Conservation (phyloP, 2,329 filamentous ascomycete species). For the Cladosporium phlei region DNA sequence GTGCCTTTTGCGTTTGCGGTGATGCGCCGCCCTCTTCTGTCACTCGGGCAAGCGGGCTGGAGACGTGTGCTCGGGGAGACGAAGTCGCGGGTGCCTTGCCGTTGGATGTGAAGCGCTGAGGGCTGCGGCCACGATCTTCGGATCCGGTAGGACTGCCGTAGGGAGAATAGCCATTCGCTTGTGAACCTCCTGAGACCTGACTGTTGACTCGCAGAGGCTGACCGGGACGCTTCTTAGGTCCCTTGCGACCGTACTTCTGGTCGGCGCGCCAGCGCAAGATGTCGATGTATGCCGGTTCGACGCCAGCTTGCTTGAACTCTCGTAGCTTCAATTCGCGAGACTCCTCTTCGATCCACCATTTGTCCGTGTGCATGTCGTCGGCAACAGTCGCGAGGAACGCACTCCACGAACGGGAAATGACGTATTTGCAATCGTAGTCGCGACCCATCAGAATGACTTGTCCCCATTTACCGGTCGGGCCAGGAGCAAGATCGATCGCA, state of each 20-base stretch:
- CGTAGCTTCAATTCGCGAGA: conserved; percentile 83
- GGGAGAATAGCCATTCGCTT: conserved; percentile 47
- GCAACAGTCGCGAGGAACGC: conserved; percentile 80
- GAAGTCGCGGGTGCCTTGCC: conserved; percentile 61
- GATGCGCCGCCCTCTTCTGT: conserved; percentile 57
- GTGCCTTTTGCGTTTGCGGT: conserved; percentile 33
- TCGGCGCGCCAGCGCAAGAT: conserved; percentile 93
- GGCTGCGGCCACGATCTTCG: conserved; percentile 62
- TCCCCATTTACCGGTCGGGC: conserved; percentile 85
- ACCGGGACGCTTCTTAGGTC: conserved; percentile 44
- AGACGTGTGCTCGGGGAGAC: conserved; percentile 62
- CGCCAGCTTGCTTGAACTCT: conserved; percentile 82
- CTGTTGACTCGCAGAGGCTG: conserved; percentile 43
- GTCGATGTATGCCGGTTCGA: conserved; percentile 90
- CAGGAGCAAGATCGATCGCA: conserved; percentile 86
- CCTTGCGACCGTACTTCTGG: conserved; percentile 75
- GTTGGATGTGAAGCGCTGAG: conserved; percentile 57
- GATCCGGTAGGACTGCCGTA: conserved; percentile 61
- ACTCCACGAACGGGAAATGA: conserved; percentile 87
- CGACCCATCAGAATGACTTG: conserved; percentile 95
- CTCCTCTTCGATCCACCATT: conserved; percentile 91
- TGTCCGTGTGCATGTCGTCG: conserved; percentile 84
- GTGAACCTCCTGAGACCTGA: conserved; percentile 45
- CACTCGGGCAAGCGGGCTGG: conserved; percentile 68
- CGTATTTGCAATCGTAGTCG: conserved; percentile 98